Evolutionary conservation across 139 green algal species (phyloP).

Genomic region (Asterochloris sp.): DNA sequence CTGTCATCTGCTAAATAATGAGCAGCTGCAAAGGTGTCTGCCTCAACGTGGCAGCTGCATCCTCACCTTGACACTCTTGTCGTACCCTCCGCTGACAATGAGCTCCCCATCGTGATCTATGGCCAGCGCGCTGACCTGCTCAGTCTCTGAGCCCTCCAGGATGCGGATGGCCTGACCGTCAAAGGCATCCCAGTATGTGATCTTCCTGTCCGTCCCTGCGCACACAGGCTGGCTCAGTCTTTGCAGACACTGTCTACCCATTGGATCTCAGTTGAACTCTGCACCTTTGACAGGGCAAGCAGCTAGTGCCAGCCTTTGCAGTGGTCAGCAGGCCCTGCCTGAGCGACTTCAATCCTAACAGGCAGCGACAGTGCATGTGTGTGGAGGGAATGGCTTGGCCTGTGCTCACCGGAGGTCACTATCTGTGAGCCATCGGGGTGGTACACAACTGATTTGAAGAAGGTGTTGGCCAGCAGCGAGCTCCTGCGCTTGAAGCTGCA

Average conservation of each 20-base stretch:
- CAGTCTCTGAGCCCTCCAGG: constrained; percentile 61
- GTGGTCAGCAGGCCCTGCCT: neutral
- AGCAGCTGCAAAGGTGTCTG: too few species aligned
- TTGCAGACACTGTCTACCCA: neutral
- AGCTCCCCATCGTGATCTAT: constrained; percentile 58
- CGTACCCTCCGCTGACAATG: constrained; percentile 63
- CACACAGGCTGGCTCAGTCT: neutral
- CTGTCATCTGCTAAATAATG: too few species aligned
- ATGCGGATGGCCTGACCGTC: constrained; percentile 81
- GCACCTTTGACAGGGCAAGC: neutral
- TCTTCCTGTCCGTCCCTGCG: constrained; percentile 81
- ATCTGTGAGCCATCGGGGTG: constrained; percentile 77
- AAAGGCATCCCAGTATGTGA: constrained; percentile 87
- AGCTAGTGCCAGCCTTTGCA: neutral
- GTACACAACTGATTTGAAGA: constrained; percentile 75
- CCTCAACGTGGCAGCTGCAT: too few species aligned
- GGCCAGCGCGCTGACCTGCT: constrained; percentile 63
- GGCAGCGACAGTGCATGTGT: neutral
- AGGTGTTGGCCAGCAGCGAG: constrained; percentile 75
- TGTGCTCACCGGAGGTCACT: constrained; percentile 35
- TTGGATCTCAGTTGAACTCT: neutral
- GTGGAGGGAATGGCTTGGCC: neutral
- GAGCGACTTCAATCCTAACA: neutral
- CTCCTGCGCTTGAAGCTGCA: constrained; percentile 56
- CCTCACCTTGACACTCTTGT: constrained; percentile 66